A percentile compares a stretch with the other conserved stretches of the same genome.
Evolutionary conservation across 2,329 filamentous ascomycete genomes (phyloP).

Genomic region (Diplodia sapinea): DNA sequence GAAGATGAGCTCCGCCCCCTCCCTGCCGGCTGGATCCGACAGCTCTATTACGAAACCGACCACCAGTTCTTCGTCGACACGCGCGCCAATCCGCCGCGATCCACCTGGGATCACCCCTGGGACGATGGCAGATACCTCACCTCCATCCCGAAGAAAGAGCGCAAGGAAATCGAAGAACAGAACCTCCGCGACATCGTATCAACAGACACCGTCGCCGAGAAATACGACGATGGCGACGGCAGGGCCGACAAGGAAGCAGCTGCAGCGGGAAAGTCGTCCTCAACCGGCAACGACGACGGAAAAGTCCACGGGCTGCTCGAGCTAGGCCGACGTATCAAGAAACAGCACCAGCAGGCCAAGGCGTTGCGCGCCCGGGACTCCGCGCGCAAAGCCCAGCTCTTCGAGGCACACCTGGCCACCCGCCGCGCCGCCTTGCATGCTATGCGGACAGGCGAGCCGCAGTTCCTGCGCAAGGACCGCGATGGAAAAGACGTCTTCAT

Average conservation of each 20-base stretch:
- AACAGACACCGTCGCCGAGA: constrained; percentile 49
- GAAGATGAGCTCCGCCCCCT: constrained; percentile 64
- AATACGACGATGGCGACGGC: constrained; percentile 54
- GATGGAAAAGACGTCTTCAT: constrained; percentile 64
- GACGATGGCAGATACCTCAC: constrained; percentile 62
- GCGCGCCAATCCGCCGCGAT: constrained; percentile 58
- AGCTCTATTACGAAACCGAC: constrained; percentile 59
- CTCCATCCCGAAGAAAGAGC: constrained; percentile 56
- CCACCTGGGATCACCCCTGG: constrained; percentile 67
- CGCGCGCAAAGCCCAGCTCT: constrained; percentile 58
- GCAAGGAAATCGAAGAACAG: constrained; percentile 44
- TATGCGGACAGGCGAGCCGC: constrained; percentile 61
- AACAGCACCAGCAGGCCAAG: constrained; percentile 63
- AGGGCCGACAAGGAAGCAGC: constrained; percentile 15
- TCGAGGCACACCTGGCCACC: constrained; percentile 58
- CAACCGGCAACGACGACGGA: constrained; percentile 35
- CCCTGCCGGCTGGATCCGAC: constrained; percentile 63
- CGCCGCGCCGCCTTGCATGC: constrained; percentile 59
- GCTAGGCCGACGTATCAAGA: constrained; percentile 64
- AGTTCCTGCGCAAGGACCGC: constrained; percentile 60
- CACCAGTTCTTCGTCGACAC: constrained; percentile 71
- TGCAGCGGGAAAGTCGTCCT: constrained; percentile 34
- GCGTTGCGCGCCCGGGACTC: constrained; percentile 54
- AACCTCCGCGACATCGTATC: too few species aligned
- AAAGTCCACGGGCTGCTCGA: constrained; percentile 45